phyloP scores from a whole-genome alignment of 768 basidiomycete species.

The Asterophora lycoperdoides region DNA sequence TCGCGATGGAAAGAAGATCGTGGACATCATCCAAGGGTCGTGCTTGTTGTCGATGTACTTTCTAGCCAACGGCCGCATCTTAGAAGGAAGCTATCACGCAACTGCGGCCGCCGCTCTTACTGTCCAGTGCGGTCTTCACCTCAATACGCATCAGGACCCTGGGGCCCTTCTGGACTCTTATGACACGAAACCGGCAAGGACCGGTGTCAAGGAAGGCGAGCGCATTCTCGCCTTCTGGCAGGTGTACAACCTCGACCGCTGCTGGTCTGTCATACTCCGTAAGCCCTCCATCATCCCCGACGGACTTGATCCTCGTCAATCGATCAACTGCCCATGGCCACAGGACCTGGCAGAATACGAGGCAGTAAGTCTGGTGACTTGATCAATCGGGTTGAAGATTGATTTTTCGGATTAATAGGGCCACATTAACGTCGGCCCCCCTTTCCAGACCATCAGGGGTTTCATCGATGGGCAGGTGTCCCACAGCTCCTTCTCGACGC shows the following conservation, averaged over 20 bases:
- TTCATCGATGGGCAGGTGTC: slow-evolving; percentile 61
- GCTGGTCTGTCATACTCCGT: slow-evolving; percentile 73
- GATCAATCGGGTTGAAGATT: slow-evolving; percentile 2
- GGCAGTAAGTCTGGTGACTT: slow-evolving; percentile 41
- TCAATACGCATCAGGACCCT: slow-evolving; percentile 31
- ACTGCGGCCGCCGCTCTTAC: slow-evolving; percentile 71
- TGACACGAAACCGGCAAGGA: slow-evolving; percentile 55
- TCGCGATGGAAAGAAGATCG: slow-evolving; percentile 45
- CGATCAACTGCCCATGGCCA: slow-evolving; percentile 76
- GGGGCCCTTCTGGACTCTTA: slow-evolving; percentile 33
- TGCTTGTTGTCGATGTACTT: slow-evolving; percentile 75
- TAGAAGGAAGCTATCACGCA: slow-evolving; percentile 78
- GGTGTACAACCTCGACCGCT: slow-evolving; percentile 74
- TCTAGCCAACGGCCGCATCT: slow-evolving; percentile 66
- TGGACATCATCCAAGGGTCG: slow-evolving; percentile 75
- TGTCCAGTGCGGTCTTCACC: slow-evolving; percentile 68
- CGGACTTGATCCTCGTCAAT: slow-evolving; percentile 48
- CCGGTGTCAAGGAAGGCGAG: slow-evolving; percentile 61
- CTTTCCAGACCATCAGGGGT: slow-evolving; percentile 55
- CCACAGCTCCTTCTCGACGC: slow-evolving; percentile 55
- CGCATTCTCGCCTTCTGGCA: slow-evolving; percentile 80
- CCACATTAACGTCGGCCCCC: slow-evolving; percentile 44
- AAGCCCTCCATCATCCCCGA: slow-evolving; percentile 67
- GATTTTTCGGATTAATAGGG: slow-evolving; percentile 40
- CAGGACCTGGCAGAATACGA: slow-evolving; percentile 70